These are phyloP conservation scores for Phytophthora cajani DNA, from an alignment of 352 stramenopile species.

Conservation along the genomic window DNA sequence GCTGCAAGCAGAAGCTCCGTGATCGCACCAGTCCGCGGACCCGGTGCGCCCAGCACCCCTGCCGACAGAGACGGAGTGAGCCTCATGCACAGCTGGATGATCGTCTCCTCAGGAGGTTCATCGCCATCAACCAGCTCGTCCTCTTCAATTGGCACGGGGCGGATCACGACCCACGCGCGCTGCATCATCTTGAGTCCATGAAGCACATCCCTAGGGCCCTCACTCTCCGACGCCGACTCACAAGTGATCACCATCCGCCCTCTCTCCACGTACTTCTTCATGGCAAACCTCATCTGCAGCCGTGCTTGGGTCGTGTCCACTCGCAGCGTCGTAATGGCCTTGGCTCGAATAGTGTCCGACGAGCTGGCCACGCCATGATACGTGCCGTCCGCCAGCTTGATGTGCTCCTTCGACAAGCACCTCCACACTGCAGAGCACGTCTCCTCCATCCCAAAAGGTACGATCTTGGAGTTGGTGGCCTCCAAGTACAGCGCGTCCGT, in stretches of 20 bases:
- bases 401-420: slow-evolving; percentile 39
- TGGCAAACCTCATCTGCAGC: slow-evolving; percentile 48
- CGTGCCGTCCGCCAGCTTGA: slow-evolving; percentile 47
- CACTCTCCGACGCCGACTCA: slow-evolving; percentile 41
- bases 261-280: slow-evolving; percentile 43
- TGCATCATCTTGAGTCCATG: slow-evolving; percentile 50
- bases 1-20: slow-evolving; percentile 58
- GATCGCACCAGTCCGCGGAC: slow-evolving; percentile 40
- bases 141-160: slow-evolving; percentile 26
- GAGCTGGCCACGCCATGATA: slow-evolving; percentile 43
- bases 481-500: slow-evolving; percentile 43
- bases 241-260: slow-evolving; percentile 34
- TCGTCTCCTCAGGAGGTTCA: slow-evolving; percentile 32
- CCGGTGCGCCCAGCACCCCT: slow-evolving; percentile 14
- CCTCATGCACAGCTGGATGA: slow-evolving; percentile 62
- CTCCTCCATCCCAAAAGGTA: slow-evolving; percentile 50
- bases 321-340: slow-evolving; percentile 50
- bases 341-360: slow-evolving; percentile 46
- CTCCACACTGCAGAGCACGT: slow-evolving; percentile 48
- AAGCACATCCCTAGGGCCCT: slow-evolving; percentile 41
- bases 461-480: slow-evolving; percentile 47
- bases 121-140: background rate
- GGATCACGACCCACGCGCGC: slow-evolving; percentile 50
- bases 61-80: slow-evolving; percentile 49
- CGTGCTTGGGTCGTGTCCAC: slow-evolving; percentile 34